Evolutionary conservation across 148 eudicot species (phyloP), one percentile per base, ranked within the genome.

Genomic region (Limonium bicolor): DNA sequence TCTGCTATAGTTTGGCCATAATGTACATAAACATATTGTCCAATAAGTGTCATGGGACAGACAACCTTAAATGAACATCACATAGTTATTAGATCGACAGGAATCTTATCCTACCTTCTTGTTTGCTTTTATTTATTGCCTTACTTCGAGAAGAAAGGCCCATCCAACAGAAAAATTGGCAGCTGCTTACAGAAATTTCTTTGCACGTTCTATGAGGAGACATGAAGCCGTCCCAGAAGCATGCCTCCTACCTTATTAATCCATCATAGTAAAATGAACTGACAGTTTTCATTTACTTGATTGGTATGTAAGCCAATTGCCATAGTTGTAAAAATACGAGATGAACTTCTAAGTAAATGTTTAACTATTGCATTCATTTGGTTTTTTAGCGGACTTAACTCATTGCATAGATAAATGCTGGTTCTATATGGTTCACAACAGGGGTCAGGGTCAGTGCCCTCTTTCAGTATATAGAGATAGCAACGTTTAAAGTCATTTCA

Each of bases 41-140:
- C 72, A 33, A 90, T 43, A 53, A 90, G 95, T 35, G 99, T 90
- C 99, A 90, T 78, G n/a, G 99, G 99, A 59, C 95, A 90, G 5
- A 90, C 54, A 62, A 90, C 27, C 34, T 50, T 12, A 14, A 9
- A 40, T 61, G 53, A n/a, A 20, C 38, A 37, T 16, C 11, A 20
- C 45, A 2, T 40, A 27, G 7, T 17, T 39, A n/a, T n/a, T n/a
- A n/a, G n/a, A n/a, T n/a, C n/a, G n/a, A n/a, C n/a, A n/a, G n/a
- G n/a, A n/a, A n/a, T n/a, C n/a, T n/a, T n/a, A n/a, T n/a, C n/a
- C n/a, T n/a, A n/a, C 27, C 27, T 14, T 32, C 33, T 35, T 13
- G 20, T 18, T 4, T 12, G 7, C 2, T 12, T 15, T 23, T 51
- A 42, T 31, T 9, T 15, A 5, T 20, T 13, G 16, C 36, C 50